Evolutionary conservation across 306 rosid genomes (phyloP).

Genomic region (Vigna reflexopilosa): DNA sequence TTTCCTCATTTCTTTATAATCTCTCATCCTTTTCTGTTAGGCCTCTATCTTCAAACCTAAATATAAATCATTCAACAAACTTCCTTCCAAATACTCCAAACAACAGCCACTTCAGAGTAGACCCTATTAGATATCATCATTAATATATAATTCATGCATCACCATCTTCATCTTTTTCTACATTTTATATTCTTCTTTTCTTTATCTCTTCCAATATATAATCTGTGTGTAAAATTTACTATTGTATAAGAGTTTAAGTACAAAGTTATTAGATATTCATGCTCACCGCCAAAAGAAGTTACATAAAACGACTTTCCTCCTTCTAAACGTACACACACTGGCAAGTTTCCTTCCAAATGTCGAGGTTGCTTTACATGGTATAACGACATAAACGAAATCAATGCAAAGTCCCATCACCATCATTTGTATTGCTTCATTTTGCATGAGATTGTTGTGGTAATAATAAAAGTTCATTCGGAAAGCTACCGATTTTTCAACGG

Average conservation of each 20-base stretch:
- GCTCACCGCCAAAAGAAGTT: too few species aligned
- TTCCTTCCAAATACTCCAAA: neutral
- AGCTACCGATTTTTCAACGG: neutral
- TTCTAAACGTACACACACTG: too few species aligned
- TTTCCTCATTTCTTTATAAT: constrained; percentile 1
- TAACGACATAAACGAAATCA: neutral
- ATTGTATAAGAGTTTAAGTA: neutral
- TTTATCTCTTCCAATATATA: neutral
- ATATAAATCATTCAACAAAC: neutral
- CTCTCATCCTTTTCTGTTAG: constrained; percentile 10
- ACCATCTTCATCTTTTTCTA: neutral
- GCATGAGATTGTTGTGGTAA: constrained; percentile 15
- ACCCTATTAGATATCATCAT: neutral
- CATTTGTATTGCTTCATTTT: neutral
- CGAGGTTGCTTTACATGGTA: constrained; percentile 15
- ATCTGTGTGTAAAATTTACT: neutral
- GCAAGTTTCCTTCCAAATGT: neutral
- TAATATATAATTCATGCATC: neutral
- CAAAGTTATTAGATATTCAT: too few species aligned
- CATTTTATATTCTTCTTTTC: too few species aligned
- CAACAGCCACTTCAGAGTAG: neutral
- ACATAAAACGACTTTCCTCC: too few species aligned
- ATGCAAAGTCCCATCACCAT: neutral
- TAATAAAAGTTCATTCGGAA: constrained; percentile 1
- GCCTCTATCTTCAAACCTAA: neutral